These are phyloP conservation scores for Vitis rupestris DNA, from an alignment of 164 flowering plant species.

Conservation along the genomic window DNA sequence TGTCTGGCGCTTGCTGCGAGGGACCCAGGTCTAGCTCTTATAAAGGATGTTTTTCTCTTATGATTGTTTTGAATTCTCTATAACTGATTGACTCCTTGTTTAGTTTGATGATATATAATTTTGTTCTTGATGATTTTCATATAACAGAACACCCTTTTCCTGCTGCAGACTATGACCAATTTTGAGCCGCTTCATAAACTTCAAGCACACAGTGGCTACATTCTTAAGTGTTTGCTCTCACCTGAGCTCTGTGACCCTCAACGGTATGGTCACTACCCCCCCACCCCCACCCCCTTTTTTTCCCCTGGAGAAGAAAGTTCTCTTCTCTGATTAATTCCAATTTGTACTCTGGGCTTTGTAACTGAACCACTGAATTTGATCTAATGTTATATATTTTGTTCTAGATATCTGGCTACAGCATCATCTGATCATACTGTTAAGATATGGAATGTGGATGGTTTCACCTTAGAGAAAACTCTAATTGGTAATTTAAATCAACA, in stretches of 20 bases:
- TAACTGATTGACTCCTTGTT: no score
- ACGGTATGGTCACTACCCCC: slow-evolving; percentile 32
- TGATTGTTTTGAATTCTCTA: no score
- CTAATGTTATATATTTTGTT: background rate
- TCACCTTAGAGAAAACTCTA: slow-evolving; percentile 80
- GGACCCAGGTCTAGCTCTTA: slow-evolving; percentile 54
- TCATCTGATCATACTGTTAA: slow-evolving; percentile 93
- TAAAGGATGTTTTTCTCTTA: background rate
- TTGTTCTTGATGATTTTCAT: no score
- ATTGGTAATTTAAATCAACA: slow-evolving; percentile 37
- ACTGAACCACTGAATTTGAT: no score
- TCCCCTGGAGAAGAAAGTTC: no score
- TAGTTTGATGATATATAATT: no score
- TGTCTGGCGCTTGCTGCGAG: slow-evolving; percentile 91
- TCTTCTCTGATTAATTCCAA: no score
- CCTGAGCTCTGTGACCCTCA: slow-evolving; percentile 88
- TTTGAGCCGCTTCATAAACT: slow-evolving; percentile 97
- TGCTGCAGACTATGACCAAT: slow-evolving; percentile 84
- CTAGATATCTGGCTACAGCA: slow-evolving; percentile 92
- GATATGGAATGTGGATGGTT: slow-evolving; percentile 97
- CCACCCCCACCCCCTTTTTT: no score
- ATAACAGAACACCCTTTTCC: background rate
- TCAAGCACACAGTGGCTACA: slow-evolving; percentile 87
- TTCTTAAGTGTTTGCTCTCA: slow-evolving; percentile 84
- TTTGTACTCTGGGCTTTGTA: no score